Base-by-base conservation (phyloP, 1,284 basidiomycete genomes). In the Amylostereum areolatum region DNA sequence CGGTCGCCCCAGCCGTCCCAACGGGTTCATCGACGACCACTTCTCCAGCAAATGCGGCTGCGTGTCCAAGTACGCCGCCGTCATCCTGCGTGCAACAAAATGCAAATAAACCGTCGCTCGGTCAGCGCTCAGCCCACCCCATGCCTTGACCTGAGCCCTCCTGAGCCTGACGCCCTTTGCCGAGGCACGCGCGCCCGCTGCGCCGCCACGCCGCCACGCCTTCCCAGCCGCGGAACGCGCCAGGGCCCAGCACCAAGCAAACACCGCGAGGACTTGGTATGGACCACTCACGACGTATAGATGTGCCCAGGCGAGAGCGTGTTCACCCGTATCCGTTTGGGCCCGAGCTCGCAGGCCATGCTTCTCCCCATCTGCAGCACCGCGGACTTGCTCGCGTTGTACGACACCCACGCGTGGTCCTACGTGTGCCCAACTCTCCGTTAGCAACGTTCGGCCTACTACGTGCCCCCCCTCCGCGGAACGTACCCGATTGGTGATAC, bases 351-450 rank as follows among this genome's bases (percentile, higher is more conserved):
- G 63, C 86, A 87, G 3, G 91, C 90, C 76, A 92, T 80, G 67
- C 85, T 92, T 54, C 88, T 78, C 24, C 72, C 82, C 82, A 92
- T 88, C 67, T 92, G 90, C 41, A 89, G 65, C 5, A 92, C 85
- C 2, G 84, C 89, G 2, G 85, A 81, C 68, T 92, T 92, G 67
- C 84, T 88, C 46, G 81, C 77, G 66, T 91, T 91, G 70, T 90
- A 90, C 18, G 85, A 80, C 42, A 83, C 76, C 84, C 85, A 90
- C n/a, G 81, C 75, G 56, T 82, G 80, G 52, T 77, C 83, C 82
- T 86, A 56, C 28, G 6, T 28, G n/a, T 6, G 25, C 25, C 27
- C 4, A 25, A 43, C 11, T 35, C 34, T 9, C 9, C 8, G 9
- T 35, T n/a, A 12, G 11, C 30, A 3, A 33, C 35, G 28, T 36